Evolutionary conservation across 1,284 basidiomycete species (phyloP).

Genomic region (Crucibulum cyathiforme): DNA sequence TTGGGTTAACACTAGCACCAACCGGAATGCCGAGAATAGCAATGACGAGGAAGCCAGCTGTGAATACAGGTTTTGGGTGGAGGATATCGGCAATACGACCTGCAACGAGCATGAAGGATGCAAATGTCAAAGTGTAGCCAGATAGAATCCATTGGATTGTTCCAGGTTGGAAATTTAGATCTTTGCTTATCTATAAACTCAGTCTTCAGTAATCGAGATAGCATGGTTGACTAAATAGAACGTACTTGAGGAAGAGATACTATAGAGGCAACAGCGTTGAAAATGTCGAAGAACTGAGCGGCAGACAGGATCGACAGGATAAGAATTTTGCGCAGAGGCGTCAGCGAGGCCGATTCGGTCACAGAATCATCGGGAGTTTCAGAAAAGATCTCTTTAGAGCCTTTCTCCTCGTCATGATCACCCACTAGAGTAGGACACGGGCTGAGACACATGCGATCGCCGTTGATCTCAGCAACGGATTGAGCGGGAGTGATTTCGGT

Average conservation of each 20-base stretch:
- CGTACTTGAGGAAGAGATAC: constrained; percentile 11
- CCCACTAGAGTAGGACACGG: no score
- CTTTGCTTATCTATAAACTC: not conserved
- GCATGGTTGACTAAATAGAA: not conserved
- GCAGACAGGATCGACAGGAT: not conserved
- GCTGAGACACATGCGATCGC: no score
- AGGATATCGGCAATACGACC: constrained; percentile 19
- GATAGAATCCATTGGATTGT: constrained; percentile 20
- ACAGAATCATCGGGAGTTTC: no score
- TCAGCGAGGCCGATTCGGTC: not conserved
- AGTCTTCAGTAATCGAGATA: not conserved
- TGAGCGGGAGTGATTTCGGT: no score
- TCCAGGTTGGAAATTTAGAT: constrained; percentile 11
- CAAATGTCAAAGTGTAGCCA: constrained; percentile 21
- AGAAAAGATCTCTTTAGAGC: no score
- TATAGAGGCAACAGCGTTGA: constrained; percentile 14
- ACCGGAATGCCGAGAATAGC: constrained; percentile 18
- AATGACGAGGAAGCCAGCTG: constrained; percentile 13
- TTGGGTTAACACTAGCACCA: constrained; percentile 16
- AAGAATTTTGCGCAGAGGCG: not conserved
- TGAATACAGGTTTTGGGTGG: constrained; percentile 20
- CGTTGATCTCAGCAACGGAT: no score
- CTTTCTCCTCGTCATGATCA: no score
- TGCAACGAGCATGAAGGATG: constrained; percentile 17
- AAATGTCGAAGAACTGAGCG: constrained; percentile 16